Percentiles rank a stretch among this genome's conserved stretches.
Conservation (phyloP, 2,329 filamentous ascomycete genomes). For the Tolypocladium endophyticum region DNA sequence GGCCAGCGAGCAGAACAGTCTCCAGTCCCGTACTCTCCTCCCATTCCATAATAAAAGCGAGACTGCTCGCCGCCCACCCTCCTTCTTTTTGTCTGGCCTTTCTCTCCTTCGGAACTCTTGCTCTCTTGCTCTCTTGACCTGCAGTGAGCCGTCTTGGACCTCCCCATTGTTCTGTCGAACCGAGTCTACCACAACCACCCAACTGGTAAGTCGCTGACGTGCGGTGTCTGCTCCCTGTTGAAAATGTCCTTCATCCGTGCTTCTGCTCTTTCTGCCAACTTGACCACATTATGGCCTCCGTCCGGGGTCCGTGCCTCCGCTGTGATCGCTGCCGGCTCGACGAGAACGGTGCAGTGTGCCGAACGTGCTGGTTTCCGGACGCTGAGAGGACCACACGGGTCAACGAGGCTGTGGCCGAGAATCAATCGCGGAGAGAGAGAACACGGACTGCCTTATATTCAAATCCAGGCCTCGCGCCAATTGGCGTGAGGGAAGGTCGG, state of each 20-base stretch:
- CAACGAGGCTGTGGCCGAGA: background rate
- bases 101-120: constrained; percentile 12
- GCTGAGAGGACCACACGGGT: background rate
- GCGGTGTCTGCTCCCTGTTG: background rate
- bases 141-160: constrained; percentile 16
- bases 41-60: constrained; percentile 7
- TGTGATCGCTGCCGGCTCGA: background rate
- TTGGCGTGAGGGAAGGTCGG: background rate
- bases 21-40: constrained; percentile 2
- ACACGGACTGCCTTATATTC: background rate
- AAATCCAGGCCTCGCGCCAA: background rate
- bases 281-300: background rate
- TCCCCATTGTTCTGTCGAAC: constrained; percentile 10
- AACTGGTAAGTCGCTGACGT: constrained; percentile 14
- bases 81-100: constrained; percentile 8
- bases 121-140: constrained; percentile 13
- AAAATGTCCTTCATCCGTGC: background rate
- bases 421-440: too few species aligned
- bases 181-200: constrained; percentile 7
- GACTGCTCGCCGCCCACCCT: constrained; percentile 7
- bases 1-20: background rate
- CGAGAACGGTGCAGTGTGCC: background rate
- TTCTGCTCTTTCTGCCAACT: background rate
- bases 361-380: background rate
- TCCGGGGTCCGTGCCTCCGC: background rate